These are phyloP conservation scores for Cadophora luteo-olivacea DNA, from an alignment of 2,329 filamentous ascomycete genomes.

Conservation along the genomic window DNA sequence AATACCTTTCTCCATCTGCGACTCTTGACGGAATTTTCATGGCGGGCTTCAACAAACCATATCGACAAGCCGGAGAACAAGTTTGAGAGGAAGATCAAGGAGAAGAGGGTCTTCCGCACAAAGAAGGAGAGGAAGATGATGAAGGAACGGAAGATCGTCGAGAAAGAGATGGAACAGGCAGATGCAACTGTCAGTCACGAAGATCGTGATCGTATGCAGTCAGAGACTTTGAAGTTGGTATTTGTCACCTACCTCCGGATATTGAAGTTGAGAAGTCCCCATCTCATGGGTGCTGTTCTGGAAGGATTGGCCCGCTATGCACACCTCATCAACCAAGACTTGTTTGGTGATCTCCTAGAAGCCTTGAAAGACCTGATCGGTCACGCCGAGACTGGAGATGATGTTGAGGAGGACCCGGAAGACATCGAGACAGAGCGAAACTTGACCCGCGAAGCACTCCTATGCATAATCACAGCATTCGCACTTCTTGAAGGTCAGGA, in stretches of 20 bases:
- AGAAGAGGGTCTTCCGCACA: slow-evolving; percentile 84
- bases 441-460: slow-evolving; percentile 82
- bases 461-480: slow-evolving; percentile 96
- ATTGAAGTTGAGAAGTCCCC: slow-evolving; percentile 79
- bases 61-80: slow-evolving; percentile 63
- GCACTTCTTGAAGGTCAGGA: slow-evolving; percentile 96
- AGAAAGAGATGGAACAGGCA: slow-evolving; percentile 92
- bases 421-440: slow-evolving; percentile 69
- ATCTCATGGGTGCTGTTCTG: slow-evolving; percentile 95
- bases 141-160: slow-evolving; percentile 85
- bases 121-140: slow-evolving; percentile 84
- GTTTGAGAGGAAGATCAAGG: slow-evolving; percentile 65
- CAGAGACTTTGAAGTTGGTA: slow-evolving; percentile 93
- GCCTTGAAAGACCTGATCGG: slow-evolving; percentile 91
- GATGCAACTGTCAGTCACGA: slow-evolving; percentile 92
- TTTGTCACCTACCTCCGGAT: slow-evolving; percentile 96
- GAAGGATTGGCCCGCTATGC: slow-evolving; percentile 94
- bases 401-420: slow-evolving; percentile 51
- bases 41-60: slow-evolving; percentile 79
- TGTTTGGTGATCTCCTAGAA: slow-evolving; percentile 95
- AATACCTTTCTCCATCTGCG: slow-evolving; percentile 92
- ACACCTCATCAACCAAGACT: slow-evolving; percentile 98
- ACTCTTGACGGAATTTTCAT: slow-evolving; percentile 84
- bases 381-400: slow-evolving; percentile 67
- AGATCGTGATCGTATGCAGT: slow-evolving; percentile 91